phyloP scores from a whole-genome alignment of 1,284 basidiomycete genomes.

The Ceratobasidium sp. region DNA sequence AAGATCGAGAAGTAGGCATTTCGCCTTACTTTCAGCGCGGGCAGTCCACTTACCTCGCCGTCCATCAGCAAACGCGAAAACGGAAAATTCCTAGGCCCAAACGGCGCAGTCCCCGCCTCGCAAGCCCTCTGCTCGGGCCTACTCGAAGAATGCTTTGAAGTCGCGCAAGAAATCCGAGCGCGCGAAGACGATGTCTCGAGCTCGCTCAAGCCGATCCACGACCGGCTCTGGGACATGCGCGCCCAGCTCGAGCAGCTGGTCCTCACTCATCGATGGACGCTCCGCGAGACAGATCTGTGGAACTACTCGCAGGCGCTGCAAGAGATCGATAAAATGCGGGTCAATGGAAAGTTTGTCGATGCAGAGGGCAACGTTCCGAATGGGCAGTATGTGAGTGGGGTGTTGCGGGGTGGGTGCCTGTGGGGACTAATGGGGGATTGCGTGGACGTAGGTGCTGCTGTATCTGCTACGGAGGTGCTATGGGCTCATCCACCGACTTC shows the following conservation, averaged over 20 bases:
- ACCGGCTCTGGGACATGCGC: constrained; percentile 88
- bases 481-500: constrained; percentile 92
- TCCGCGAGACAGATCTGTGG: constrained; percentile 95
- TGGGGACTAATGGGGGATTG: background rate
- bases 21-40: constrained; percentile 48
- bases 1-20: constrained; percentile 91
- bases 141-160: constrained; percentile 97
- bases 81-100: constrained; percentile 94
- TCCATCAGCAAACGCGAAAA: constrained; percentile 82
- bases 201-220: constrained; percentile 93
- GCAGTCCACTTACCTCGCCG: constrained; percentile 33
- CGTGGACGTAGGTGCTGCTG: constrained; percentile 75
- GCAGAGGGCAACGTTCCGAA: constrained; percentile 89
- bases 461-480: constrained; percentile 96
- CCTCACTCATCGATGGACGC: constrained; percentile 95
- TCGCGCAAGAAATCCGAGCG: constrained; percentile 95
- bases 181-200: constrained; percentile 89
- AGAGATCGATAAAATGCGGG: constrained; percentile 96
- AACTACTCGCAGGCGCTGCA: constrained; percentile 94
- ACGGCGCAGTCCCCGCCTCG: constrained; percentile 87
- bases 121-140: constrained; percentile 91
- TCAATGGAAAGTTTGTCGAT: constrained; percentile 97
- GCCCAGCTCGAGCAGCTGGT: constrained; percentile 89
- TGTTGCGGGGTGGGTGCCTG: background rate
- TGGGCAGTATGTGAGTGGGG: constrained; percentile 84